These are phyloP conservation scores for Ensete glaucum DNA, from an alignment of 176 grass and related monocot genomes.

Conservation along the genomic window DNA sequence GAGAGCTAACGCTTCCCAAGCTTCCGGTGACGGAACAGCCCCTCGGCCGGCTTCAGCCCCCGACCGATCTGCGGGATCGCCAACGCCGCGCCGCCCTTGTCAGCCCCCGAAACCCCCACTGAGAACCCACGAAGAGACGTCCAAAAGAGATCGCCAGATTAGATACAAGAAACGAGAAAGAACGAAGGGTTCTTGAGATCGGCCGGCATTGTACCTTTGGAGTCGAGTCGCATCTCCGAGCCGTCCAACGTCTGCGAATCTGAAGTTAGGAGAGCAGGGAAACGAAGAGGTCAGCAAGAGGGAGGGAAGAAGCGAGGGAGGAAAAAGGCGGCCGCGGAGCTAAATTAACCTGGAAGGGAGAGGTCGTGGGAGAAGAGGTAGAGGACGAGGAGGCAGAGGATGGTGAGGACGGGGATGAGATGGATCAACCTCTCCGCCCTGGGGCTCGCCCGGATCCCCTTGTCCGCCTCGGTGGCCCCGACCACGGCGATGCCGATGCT, in stretches of 20 bases:
- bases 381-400: conserved; percentile 76
- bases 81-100: conserved; percentile 1
- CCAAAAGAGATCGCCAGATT: neutral
- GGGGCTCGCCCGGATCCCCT: conserved; percentile 24
- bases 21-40: conserved; percentile 29
- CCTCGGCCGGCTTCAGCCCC: conserved; percentile 45
- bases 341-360: conserved; percentile 29
- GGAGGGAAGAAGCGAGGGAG: neutral
- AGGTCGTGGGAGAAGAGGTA: conserved; percentile 76
- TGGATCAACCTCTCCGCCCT: conserved; percentile 51
- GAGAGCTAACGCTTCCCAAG: neutral
- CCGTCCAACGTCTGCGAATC: conserved; percentile 34
- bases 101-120: conserved; percentile 13
- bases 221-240: neutral
- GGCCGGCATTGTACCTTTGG: conserved; percentile 4
- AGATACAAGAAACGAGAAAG: neutral
- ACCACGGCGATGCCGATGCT: neutral
- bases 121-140: conserved; percentile 8
- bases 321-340: neutral
- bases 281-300: neutral
- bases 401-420: conserved; percentile 71
- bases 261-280: conserved; percentile 10
- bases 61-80: conserved; percentile 18
- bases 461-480: conserved; percentile 25
- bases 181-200: neutral